phyloP scores from a whole-genome alignment of 73 alveolate genomes.

The Tetrahymena elliotti region DNA sequence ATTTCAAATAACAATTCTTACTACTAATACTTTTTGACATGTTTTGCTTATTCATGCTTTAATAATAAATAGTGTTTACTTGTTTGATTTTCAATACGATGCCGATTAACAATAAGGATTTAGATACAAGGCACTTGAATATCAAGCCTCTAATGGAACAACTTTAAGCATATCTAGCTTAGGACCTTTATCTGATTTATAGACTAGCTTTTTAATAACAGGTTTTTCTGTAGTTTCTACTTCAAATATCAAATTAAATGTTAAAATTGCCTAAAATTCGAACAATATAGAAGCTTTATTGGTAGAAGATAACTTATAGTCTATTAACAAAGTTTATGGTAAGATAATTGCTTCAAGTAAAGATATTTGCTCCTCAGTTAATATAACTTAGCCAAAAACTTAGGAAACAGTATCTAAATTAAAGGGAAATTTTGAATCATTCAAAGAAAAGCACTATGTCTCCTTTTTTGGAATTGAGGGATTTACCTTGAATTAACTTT shows the following conservation, averaged over 20 bases:
- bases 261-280: neutral
- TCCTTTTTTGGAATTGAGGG: neutral
- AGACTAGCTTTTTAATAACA: neutral
- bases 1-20: too few relatives aligned
- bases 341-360: neutral
- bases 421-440: neutral
- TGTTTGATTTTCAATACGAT: neutral
- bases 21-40: too few relatives aligned
- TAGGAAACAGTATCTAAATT: neutral
- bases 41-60: neutral
- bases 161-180: neutral
- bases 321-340: neutral
- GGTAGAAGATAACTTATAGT: neutral
- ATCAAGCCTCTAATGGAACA: neutral
- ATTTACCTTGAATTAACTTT: neutral
- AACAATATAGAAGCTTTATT: neutral
- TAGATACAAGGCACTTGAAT: neutral
- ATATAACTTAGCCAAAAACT: neutral
- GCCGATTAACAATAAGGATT: neutral
- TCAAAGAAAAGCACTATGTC: neutral
- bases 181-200: neutral
- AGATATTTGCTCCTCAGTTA: neutral
- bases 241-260: neutral
- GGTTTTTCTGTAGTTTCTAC: neutral
- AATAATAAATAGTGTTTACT: neutral